Evolutionary conservation across 192 early-diverging fungal species (phyloP), one percentile per base, ranked within the genome.

Genomic region (Backusella tarrabulga): DNA sequence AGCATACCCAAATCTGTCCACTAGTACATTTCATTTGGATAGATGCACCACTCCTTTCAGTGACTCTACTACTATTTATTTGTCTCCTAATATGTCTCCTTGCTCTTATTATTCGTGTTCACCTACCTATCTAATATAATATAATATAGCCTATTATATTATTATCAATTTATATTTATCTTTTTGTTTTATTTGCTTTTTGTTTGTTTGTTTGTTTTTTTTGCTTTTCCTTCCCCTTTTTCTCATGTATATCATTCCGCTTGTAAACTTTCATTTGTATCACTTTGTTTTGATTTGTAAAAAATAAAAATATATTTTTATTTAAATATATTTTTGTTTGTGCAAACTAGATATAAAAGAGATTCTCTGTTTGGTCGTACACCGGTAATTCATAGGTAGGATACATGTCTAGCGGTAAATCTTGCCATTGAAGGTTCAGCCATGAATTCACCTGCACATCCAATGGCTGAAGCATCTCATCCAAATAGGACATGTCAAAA

Each of bases 21-120:
- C 42, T 0, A 17, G 23, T 63, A 8, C 26, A 23, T 63, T 63
- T 26, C 56, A 63, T 63, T 63, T 63, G 3, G 56, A 63, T 63
- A 63, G 56, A 63, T 63, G 56, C 12, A 63, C 9, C 23, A 63
- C 56, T 63, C 56, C 56, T 63, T 63, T 63, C 26, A 63, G 56
- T 26, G 56, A 63, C 9, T 26, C 56, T 14, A 63, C 56, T 63
- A 63, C 56, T 29, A 63, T 63, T 29, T 63, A 63, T 63, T 29
- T 63, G 21, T 63, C 56, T 63, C 56, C 56, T 63, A 63, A 23
- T 63, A 0, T 63, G 12, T 63, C 56, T 63, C 56, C 56, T 63
- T 63, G 21, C 26, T 29, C 23, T 29, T 63, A 63, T 63, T 63
- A 63, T 63, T 63, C 56, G 56, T 63, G 56, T 26, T 63, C 56